Conservation (phyloP, 108 stramenopile species). For the Nannochloropsis salina region DNA sequence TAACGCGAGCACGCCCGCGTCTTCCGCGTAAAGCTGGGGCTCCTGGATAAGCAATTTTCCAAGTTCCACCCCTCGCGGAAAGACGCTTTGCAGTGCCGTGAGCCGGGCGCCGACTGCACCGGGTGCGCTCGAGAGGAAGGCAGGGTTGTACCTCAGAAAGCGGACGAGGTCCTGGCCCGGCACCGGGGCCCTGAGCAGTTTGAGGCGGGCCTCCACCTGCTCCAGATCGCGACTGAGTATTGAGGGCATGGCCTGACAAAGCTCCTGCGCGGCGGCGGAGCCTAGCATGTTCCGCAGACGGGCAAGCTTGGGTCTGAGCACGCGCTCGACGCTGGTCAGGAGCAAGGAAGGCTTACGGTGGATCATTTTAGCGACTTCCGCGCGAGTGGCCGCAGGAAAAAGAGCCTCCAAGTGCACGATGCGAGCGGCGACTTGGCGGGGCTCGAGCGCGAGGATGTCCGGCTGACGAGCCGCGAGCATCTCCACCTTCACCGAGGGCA, state of each 20-base stretch:
- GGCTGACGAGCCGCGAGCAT: background rate
- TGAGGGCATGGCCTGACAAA: background rate
- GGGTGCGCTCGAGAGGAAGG: background rate
- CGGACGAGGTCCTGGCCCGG: background rate
- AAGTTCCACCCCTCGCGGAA: slow-evolving; percentile 9
- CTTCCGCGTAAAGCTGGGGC: background rate
- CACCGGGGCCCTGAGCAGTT: background rate
- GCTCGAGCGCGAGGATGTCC: background rate
- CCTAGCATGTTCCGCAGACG: background rate
- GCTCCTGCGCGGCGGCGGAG: background rate
- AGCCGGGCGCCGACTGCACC: background rate
- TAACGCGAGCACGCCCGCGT: background rate
- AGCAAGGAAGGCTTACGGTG: background rate
- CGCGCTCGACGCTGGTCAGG: background rate
- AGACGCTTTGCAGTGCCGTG: background rate
- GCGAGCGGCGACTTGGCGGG: background rate
- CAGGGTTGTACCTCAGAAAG: background rate
- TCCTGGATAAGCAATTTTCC: background rate
- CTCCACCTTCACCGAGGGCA: background rate
- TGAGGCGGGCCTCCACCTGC: background rate
- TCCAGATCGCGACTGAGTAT: slow-evolving; percentile 3
- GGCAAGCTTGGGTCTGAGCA: background rate
- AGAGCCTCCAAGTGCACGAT: background rate
- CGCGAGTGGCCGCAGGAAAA: background rate
- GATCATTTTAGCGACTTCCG: background rate